These are phyloP conservation scores for Rhinocladiella mackenziei DNA, from an alignment of 2,329 filamentous ascomycete genomes.

Conservation along the genomic window DNA sequence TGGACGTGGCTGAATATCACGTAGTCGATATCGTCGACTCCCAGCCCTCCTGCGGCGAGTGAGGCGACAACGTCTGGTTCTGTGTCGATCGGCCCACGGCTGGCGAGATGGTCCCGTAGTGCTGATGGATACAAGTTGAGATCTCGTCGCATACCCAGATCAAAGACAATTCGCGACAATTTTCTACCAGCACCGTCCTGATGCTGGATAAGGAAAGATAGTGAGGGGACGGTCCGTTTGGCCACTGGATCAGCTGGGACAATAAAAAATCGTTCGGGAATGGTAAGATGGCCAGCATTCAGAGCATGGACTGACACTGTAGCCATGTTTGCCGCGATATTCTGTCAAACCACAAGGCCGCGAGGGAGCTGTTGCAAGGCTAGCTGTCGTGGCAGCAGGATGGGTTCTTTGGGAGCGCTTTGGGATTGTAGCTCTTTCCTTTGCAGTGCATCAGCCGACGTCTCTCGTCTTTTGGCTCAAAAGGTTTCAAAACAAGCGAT, in stretches of 20 bases:
- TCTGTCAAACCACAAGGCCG: not conserved
- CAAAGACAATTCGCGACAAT: slow-evolving; percentile 30
- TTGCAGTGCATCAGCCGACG: too few relatives aligned
- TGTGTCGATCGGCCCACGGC: slow-evolving; percentile 29
- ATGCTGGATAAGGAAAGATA: slow-evolving; percentile 35
- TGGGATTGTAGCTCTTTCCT: too few relatives aligned
- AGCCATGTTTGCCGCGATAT: slow-evolving; percentile 13
- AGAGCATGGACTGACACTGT: slow-evolving; percentile 39
- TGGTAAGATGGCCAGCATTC: slow-evolving; percentile 31
- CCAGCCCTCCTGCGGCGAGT: slow-evolving; percentile 37
- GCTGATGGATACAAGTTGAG: slow-evolving; percentile 26
- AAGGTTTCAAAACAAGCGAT: too few relatives aligned
- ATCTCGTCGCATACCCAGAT: slow-evolving; percentile 34
- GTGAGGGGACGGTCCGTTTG: slow-evolving; percentile 31
- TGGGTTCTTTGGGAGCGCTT: too few relatives aligned
- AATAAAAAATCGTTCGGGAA: slow-evolving; percentile 32
- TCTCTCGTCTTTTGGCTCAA: too few relatives aligned
- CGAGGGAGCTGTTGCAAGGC: too few relatives aligned
- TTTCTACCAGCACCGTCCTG: slow-evolving; percentile 13
- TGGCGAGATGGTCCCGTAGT: slow-evolving; percentile 29
- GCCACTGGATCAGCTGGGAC: slow-evolving; percentile 28
- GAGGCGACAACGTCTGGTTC: slow-evolving; percentile 32
- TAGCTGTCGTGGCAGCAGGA: too few relatives aligned
- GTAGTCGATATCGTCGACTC: slow-evolving; percentile 39
- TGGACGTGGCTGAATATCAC: slow-evolving; percentile 42